Base-by-base conservation (phyloP, 805 yeast species). In the Cyberlindnera americana region DNA sequence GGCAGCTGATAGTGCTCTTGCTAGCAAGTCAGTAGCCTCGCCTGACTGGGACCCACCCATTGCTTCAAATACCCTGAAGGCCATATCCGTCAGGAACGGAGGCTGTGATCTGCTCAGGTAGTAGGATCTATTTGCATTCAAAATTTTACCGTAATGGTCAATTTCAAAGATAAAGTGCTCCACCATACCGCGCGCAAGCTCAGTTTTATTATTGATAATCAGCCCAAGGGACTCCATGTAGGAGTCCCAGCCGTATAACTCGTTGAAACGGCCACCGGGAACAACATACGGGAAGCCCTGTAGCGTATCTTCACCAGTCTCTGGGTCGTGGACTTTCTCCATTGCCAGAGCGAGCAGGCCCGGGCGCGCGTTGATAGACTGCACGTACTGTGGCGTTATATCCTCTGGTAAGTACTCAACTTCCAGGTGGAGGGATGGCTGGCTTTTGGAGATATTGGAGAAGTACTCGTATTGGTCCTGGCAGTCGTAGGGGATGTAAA, bases 261-360 rank as follows among this genome's bases (percentile, higher is more conserved):
- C 99, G 65, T 93, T 93, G 64, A 91, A 91, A 48, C 99, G 70
- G 17, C 99, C 98, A 14, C 99, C 99, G 1, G 99, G 99, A 18
- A 91, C 98, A 14, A 87, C 84, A 61, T 91, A 91, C 0, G 95
- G 96, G 54, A 74, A 79, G 16, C 89, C 87, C 28, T 73, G 67
- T 33, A 83, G 52, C 12, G 72, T 68, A 14, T 56, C 58, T 29
- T 75, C 74, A 41, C 78, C 75, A 1, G 72, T 63, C 3, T 65
- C 54, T 7, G 83, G 78, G 48, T 79, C 78, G 30, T 61, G 56
- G 18, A 59, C 66, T 34, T 65, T 73, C 44, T 71, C 72, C 69
- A 85, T 75, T 1, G 91, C 95, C 28, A 91, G 67, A 0, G 95
- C 84, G 44, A 91, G 69, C 38, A 91, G 67, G 0, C 99, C 99